These are phyloP conservation scores for Hymenoscyphus repandus DNA, from an alignment of 2,329 filamentous ascomycete species.

Conservation along the genomic window DNA sequence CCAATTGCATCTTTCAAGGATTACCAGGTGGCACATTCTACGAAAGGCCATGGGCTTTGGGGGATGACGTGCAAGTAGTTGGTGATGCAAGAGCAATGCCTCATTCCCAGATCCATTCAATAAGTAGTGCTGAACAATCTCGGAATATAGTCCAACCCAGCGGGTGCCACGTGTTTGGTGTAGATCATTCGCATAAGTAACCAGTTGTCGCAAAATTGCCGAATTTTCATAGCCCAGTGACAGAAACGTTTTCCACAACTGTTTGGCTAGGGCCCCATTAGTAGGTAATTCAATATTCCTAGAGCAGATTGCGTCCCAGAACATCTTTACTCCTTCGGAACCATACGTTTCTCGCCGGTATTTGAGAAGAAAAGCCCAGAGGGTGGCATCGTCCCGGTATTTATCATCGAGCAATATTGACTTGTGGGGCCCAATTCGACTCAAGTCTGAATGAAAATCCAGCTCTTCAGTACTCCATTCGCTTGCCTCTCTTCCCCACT, in stretches of 20 bases:
- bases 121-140: conserved; percentile 38
- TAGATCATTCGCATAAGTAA: conserved; percentile 38
- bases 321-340: conserved; percentile 34
- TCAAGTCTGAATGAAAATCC: conserved; percentile 30
- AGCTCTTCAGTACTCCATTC: conserved; percentile 19
- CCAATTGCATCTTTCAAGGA: conserved; percentile 25
- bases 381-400: conserved; percentile 28
- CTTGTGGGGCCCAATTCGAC: conserved; percentile 1
- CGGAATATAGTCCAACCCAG: conserved; percentile 37
- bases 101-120: conserved; percentile 14
- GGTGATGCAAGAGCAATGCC: conserved; percentile 27
- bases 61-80: conserved; percentile 22
- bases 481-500: conserved; percentile 13
- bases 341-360: conserved; percentile 38
- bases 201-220: conserved; percentile 33
- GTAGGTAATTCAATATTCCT: conserved; percentile 36
- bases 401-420: conserved; percentile 30
- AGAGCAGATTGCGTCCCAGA: conserved; percentile 38
- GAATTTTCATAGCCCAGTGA: conserved; percentile 31
- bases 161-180: conserved; percentile 32
- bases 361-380: conserved; percentile 38
- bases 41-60: conserved; percentile 34
- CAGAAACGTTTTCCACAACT: conserved; percentile 42
- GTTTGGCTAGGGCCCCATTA: conserved; percentile 33
- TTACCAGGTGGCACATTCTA: conserved; percentile 30